Evolutionary conservation across 1,284 basidiomycete species (phyloP).

Genomic region (Papiliotrema fonsecae): DNA sequence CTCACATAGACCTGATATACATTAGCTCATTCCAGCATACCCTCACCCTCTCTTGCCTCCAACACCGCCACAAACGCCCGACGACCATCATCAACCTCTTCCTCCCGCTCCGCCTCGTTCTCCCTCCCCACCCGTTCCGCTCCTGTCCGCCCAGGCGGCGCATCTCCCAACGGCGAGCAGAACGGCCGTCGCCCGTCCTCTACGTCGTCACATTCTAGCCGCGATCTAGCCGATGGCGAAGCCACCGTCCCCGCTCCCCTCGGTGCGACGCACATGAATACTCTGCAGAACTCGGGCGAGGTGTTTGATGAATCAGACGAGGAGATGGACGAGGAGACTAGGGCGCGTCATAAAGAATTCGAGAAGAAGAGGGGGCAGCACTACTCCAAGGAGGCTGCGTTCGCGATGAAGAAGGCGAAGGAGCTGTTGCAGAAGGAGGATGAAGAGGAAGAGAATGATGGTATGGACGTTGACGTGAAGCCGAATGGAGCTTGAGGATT

Average conservation of each 20-base stretch:
- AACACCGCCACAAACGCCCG: slow-evolving; percentile 29
- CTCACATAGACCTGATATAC: no score
- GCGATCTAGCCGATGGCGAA: slow-evolving; percentile 43
- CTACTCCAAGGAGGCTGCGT: slow-evolving; percentile 83
- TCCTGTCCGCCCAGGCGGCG: slow-evolving; percentile 36
- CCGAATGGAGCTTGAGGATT: not conserved
- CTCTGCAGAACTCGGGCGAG: slow-evolving; percentile 37
- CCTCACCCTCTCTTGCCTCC: slow-evolving; percentile 20
- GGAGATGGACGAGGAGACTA: slow-evolving; percentile 84
- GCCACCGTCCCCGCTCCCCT: slow-evolving; percentile 50
- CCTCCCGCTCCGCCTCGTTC: slow-evolving; percentile 73
- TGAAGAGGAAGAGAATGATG: slow-evolving; percentile 19
- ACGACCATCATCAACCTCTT: slow-evolving; percentile 58
- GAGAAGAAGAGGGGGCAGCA: slow-evolving; percentile 74
- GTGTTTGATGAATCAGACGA: slow-evolving; percentile 63
- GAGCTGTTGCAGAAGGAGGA: slow-evolving; percentile 37
- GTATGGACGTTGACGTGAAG: not conserved
- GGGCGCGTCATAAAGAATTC: slow-evolving; percentile 76
- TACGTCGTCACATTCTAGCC: slow-evolving; percentile 27
- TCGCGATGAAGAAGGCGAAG: slow-evolving; percentile 65
- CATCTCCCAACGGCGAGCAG: slow-evolving; percentile 1
- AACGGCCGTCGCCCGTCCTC: not conserved
- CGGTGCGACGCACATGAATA: slow-evolving; percentile 43
- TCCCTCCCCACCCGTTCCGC: slow-evolving; percentile 49
- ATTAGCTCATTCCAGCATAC: slow-evolving; percentile 25